Evolutionary conservation across 768 basidiomycete genomes (phyloP).

Genomic region (Russula virescens): DNA sequence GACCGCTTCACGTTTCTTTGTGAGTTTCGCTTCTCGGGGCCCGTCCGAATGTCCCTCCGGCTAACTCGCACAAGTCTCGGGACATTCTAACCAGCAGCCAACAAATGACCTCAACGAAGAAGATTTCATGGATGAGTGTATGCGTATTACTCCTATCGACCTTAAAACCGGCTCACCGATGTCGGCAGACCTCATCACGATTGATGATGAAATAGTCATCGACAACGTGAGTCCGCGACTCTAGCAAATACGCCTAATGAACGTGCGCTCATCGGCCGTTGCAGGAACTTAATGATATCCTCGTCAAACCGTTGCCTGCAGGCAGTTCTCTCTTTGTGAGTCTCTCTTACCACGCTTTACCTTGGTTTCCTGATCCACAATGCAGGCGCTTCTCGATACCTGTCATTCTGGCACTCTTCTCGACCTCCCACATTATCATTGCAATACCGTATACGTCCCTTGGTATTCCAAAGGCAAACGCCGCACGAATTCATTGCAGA

Average conservation of each 20-base stretch:
- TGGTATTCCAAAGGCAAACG: conserved; percentile 24
- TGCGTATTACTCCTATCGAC: neutral
- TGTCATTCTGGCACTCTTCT: conserved; percentile 27
- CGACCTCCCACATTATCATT: conserved; percentile 25
- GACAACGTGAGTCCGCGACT: conserved; percentile 23
- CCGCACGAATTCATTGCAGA: conserved; percentile 21
- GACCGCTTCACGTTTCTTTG: conserved; percentile 29
- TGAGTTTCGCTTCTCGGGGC: conserved; percentile 5
- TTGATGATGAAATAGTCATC: conserved; percentile 22
- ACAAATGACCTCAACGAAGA: conserved; percentile 17
- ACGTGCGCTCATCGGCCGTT: neutral
- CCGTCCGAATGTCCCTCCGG: neutral
- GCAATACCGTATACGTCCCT: conserved; percentile 25
- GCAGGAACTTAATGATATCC: conserved; percentile 24
- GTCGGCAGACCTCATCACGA: conserved; percentile 16
- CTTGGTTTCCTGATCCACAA: neutral
- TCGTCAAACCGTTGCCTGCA: conserved; percentile 24
- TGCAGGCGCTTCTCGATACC: conserved; percentile 25
- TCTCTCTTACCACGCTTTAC: neutral
- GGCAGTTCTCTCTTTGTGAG: conserved; percentile 23
- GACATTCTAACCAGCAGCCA: conserved; percentile 19
- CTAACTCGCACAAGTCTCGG: neutral
- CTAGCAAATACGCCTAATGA: neutral
- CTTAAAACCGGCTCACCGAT: neutral
- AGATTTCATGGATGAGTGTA: conserved; percentile 19